Conservation (phyloP, 2,329 filamentous ascomycete species). For the Lizonia empirigonia region DNA sequence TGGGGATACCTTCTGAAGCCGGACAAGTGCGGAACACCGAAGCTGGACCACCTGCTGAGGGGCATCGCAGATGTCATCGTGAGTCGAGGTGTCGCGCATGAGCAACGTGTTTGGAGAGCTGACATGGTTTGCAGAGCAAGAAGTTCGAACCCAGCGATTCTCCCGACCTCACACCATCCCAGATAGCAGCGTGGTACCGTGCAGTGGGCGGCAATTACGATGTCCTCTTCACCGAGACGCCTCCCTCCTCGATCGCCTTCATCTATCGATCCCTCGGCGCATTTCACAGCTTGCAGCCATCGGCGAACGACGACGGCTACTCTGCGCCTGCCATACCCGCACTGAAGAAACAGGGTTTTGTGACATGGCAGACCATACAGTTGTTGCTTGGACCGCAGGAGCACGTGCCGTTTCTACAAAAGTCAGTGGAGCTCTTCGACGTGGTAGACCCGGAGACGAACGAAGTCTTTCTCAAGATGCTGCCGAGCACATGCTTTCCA, state of each 20-base stretch:
- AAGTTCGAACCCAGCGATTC: constrained; percentile 53
- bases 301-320: constrained; percentile 68
- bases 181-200: constrained; percentile 58
- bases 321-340: constrained; percentile 78
- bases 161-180: constrained; percentile 55
- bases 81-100: constrained; percentile 20
- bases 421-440: constrained; percentile 76
- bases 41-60: constrained; percentile 53
- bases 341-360: constrained; percentile 81
- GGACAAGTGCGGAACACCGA: constrained; percentile 58
- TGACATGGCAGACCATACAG: constrained; percentile 92
- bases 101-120: constrained; percentile 5
- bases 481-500: constrained; percentile 74
- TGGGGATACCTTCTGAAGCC: constrained; percentile 58
- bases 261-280: constrained; percentile 93
- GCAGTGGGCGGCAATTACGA: constrained; percentile 55
- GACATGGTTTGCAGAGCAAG: constrained; percentile 42
- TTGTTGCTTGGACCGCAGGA: constrained; percentile 85
- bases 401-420: constrained; percentile 82
- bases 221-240: constrained; percentile 76
- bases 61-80: constrained; percentile 57
- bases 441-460: constrained; percentile 73
- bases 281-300: constrained; percentile 82
- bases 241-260: constrained; percentile 77
- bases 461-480: constrained; percentile 61